These are phyloP conservation scores for Podaxis sp. DNA, from an alignment of 768 basidiomycete species.

Conservation along the genomic window DNA sequence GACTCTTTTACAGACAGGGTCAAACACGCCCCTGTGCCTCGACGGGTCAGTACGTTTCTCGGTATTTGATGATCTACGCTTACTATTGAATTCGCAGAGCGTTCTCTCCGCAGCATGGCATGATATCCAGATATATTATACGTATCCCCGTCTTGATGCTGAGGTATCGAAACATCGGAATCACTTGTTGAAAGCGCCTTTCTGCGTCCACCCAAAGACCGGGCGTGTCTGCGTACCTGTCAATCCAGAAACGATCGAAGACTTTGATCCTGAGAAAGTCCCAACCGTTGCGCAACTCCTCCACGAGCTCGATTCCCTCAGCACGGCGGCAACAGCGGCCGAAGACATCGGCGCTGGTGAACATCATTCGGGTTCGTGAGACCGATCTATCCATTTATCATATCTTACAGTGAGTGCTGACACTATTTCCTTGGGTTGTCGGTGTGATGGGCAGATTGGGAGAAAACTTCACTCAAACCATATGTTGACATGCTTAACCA, in stretches of 20 bases:
- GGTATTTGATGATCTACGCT: background rate
- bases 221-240: slow-evolving; percentile 95
- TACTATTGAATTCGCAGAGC: background rate
- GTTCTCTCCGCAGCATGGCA: slow-evolving; percentile 57
- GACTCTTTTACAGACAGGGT: slow-evolving; percentile 50
- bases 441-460: slow-evolving; percentile 59
- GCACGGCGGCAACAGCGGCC: slow-evolving; percentile 28
- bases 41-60: background rate
- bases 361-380: slow-evolving; percentile 48
- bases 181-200: slow-evolving; percentile 96
- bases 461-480: slow-evolving; percentile 81
- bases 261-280: slow-evolving; percentile 82
- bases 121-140: slow-evolving; percentile 90
- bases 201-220: slow-evolving; percentile 95
- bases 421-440: background rate
- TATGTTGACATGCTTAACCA: slow-evolving; percentile 89
- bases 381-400: background rate
- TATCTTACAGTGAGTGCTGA: slow-evolving; percentile 12
- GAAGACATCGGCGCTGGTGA: slow-evolving; percentile 23
- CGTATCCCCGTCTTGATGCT: slow-evolving; percentile 93
- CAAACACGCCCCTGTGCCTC: slow-evolving; percentile 27
- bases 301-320: slow-evolving; percentile 53
- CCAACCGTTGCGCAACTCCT: slow-evolving; percentile 88
- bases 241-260: slow-evolving; percentile 69
- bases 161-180: slow-evolving; percentile 98